Percentiles rank a stretch among this genome's conserved stretches.
Conservation (phyloP, 75 land plant genomes). For the Gnetum montanum region DNA sequence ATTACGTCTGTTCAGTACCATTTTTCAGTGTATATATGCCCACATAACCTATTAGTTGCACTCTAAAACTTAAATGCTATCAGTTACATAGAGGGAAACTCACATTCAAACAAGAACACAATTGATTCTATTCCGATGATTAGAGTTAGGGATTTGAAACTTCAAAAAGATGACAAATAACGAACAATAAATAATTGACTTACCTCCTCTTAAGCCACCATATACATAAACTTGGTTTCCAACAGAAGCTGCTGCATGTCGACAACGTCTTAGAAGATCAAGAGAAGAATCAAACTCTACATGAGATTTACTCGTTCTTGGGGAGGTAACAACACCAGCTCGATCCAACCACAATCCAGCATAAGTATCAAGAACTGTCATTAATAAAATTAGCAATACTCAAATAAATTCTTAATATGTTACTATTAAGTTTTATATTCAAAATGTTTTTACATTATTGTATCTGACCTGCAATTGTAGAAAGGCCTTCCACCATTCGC, state of each 20-base stretch:
- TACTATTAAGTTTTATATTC: not conserved
- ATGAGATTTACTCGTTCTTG: conserved; percentile 34
- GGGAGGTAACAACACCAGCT: conserved; percentile 68
- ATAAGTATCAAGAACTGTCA: conserved; percentile 73
- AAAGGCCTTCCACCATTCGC: conserved; percentile 55
- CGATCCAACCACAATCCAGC: conserved; percentile 85
- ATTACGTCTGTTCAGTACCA: too few species aligned
- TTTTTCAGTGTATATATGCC: too few species aligned
- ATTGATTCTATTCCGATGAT: too few species aligned
- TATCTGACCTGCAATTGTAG: conserved; percentile 61
- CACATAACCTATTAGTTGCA: too few species aligned
- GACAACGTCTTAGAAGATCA: conserved; percentile 77
- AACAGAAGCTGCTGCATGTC: conserved; percentile 86
- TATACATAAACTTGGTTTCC: conserved; percentile 59
- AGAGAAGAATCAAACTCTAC: conserved; percentile 38
- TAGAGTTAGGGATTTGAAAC: too few species aligned
- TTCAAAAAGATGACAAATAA: too few species aligned
- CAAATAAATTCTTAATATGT: not conserved
- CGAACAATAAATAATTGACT: too few species aligned
- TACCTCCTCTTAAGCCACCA: conserved; percentile 94
- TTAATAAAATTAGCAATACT: conserved; percentile 9
- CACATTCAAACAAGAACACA: too few species aligned
- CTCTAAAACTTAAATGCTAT: too few species aligned
- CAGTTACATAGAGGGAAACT: too few species aligned
- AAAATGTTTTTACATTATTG: too few species aligned